phyloP scores from a whole-genome alignment of 2,329 filamentous ascomycete species.

The Trematosphaeria pertusa region DNA sequence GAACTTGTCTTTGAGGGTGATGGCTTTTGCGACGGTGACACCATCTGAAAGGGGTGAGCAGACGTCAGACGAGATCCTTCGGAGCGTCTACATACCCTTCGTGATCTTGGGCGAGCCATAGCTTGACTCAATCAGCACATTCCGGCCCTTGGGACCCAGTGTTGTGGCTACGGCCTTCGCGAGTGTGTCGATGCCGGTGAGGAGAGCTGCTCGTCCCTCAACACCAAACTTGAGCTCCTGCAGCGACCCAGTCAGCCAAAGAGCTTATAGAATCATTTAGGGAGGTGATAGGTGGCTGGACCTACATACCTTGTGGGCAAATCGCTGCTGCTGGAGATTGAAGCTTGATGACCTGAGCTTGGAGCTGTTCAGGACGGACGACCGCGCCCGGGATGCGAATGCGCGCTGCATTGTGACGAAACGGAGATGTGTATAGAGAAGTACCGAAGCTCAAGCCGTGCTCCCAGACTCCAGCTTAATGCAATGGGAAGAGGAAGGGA shows the following conservation, averaged over 20 bases:
- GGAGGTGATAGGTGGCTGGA: no score
- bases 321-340: constrained; percentile 87
- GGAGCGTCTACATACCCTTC: constrained; percentile 72
- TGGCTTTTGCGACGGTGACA: constrained; percentile 72
- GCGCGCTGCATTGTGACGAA: constrained; percentile 87
- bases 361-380: constrained; percentile 75
- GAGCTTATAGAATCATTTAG: no score
- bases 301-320: constrained; percentile 92
- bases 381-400: constrained; percentile 79
- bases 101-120: constrained; percentile 99
- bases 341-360: constrained; percentile 61
- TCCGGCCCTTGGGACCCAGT: constrained; percentile 95
- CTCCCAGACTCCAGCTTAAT: constrained; percentile 47
- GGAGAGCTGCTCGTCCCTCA: constrained; percentile 85
- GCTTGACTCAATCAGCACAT: constrained; percentile 97
- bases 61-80: neutral
- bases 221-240: constrained; percentile 99
- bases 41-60: constrained; percentile 50
- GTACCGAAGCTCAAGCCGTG: constrained; percentile 35
- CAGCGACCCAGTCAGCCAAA: no score
- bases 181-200: constrained; percentile 95
- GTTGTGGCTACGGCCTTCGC: constrained; percentile 96
- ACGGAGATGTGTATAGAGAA: constrained; percentile 25
- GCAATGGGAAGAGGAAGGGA: constrained; percentile 40
- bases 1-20: constrained; percentile 97